These are phyloP conservation scores for Penstemon eatonii DNA, from an alignment of 257 asterid genomes.

Conservation along the genomic window DNA sequence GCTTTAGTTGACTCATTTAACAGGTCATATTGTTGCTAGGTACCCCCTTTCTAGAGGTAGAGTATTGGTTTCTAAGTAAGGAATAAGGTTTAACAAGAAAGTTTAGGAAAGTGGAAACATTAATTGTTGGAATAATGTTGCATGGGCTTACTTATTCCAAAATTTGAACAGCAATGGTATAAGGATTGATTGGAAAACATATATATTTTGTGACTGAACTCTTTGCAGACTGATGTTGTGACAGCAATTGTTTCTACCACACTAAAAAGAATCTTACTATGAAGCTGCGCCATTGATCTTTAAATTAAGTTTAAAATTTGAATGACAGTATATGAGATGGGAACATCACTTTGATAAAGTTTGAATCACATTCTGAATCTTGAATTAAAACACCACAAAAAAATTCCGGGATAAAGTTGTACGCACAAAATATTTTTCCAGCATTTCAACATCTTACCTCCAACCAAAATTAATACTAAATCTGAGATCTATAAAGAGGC, in stretches of 20 bases:
- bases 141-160: too few species aligned
- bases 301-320: background rate
- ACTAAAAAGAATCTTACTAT: background rate
- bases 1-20: too few species aligned
- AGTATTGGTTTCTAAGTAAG: too few species aligned
- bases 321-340: background rate
- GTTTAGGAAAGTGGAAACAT: too few species aligned
- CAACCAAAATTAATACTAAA: slow-evolving; percentile 10
- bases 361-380: background rate
- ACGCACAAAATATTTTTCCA: background rate
- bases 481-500: slow-evolving; percentile 15
- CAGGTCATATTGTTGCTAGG: too few species aligned
- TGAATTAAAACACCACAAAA: slow-evolving; percentile 12
- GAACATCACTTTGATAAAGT: background rate
- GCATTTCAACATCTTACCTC: background rate
- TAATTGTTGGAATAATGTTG: too few species aligned
- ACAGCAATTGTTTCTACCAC: background rate
- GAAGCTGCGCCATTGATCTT: background rate
- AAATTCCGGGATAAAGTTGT: background rate
- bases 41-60: too few species aligned
- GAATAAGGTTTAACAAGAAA: too few species aligned
- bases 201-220: too few species aligned
- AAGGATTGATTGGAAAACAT: too few species aligned
- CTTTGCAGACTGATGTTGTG: too few species aligned
- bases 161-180: too few species aligned